phyloP scores from a whole-genome alignment of 441 rosid species.

The Erysimum cheiri region DNA sequence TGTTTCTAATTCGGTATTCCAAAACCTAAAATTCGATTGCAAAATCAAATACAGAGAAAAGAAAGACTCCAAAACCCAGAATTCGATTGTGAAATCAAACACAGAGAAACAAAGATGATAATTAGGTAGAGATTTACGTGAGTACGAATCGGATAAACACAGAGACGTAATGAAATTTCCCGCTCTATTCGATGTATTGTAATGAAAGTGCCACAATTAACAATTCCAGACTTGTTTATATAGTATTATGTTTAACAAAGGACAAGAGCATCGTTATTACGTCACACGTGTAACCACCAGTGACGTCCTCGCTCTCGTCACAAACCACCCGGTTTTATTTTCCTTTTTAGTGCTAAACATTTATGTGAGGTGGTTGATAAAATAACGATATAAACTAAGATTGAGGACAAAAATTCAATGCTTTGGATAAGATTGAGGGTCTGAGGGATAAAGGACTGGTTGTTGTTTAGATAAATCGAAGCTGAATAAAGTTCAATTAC shows the following conservation, averaged over 20 bases:
- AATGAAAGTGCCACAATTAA: neutral
- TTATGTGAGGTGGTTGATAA: neutral
- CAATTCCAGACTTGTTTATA: neutral
- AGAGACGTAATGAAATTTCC: constrained; percentile 19
- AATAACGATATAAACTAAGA: neutral
- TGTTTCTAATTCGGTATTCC: neutral
- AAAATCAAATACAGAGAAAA: neutral
- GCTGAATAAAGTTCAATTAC: neutral
- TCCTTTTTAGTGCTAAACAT: neutral
- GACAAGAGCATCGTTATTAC: neutral
- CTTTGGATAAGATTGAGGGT: neutral
- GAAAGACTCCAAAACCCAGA: neutral
- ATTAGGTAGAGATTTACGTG: constrained; percentile 5
- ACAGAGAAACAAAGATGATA: too few species aligned
- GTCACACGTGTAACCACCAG: constrained; percentile 21
- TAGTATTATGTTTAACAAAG: too few species aligned
- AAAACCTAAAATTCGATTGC: neutral
- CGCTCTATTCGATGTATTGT: neutral
- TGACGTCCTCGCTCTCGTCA: constrained; percentile 42
- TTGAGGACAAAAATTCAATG: neutral
- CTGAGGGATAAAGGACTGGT: too few species aligned
- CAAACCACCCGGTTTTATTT: neutral
- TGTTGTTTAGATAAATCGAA: too few species aligned
- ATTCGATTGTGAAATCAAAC: neutral
- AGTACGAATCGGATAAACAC: neutral